phyloP scores from a whole-genome alignment of 306 rosid genomes.

The Coriaria nepalensis region DNA sequence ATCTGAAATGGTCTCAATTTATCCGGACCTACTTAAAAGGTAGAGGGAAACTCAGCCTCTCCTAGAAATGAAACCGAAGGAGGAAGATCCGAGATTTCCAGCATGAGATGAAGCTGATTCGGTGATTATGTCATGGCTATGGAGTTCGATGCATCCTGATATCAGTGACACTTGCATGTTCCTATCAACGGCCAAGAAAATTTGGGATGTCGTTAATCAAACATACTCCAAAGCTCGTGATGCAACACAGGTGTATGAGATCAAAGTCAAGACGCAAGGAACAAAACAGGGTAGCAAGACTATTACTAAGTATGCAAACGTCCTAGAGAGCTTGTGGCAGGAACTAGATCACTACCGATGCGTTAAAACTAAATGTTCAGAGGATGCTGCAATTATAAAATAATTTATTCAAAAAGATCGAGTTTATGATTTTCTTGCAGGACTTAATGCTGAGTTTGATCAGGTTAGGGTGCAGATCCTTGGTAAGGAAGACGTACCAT shows the following conservation, averaged over 20 bases:
- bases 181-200: slow-evolving; percentile 1
- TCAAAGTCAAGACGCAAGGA: neutral
- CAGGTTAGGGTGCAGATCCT: neutral
- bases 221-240: neutral
- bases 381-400: neutral
- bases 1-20: neutral
- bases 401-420: neutral
- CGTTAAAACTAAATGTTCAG: neutral
- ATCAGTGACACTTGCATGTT: no score
- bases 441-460: slow-evolving; percentile 4
- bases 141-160: neutral
- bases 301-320: neutral
- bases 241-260: neutral
- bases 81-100: neutral
- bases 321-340: neutral
- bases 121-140: neutral
- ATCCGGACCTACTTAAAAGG: neutral
- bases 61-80: neutral
- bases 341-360: neutral
- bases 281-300: slow-evolving; percentile 1
- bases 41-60: neutral
- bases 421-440: neutral
- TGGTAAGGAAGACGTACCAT: neutral
- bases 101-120: neutral
- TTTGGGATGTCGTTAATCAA: neutral